A percentile compares a stretch with the other conserved stretches of the same genome.
These are phyloP conservation scores for Cercophora sp. DNA, from an alignment of 495 filamentous ascomycete genomes.

Conservation along the genomic window DNA sequence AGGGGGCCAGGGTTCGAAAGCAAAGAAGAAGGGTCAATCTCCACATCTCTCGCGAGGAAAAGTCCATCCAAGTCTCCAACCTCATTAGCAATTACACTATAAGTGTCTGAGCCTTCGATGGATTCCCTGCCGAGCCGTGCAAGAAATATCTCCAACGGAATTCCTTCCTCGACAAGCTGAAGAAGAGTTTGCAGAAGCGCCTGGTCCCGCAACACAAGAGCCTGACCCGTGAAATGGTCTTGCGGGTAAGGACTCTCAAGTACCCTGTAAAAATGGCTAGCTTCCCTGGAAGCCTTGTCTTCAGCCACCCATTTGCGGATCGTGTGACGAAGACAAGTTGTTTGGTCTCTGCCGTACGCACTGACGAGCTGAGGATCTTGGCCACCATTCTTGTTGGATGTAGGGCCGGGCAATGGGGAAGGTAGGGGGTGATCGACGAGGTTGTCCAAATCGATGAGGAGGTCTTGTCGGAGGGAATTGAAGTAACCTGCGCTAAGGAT, in stretches of 20 bases:
- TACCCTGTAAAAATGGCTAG: conserved; percentile 15
- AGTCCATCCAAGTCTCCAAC: conserved; percentile 13
- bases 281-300: conserved; percentile 6
- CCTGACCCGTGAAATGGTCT: background rate
- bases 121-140: conserved; percentile 13
- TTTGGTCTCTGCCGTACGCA: background rate
- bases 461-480: background rate
- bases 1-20: no score
- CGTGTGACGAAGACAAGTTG: conserved; percentile 9
- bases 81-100: conserved; percentile 2
- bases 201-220: conserved; percentile 2
- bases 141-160: conserved; percentile 18
- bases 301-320: conserved; percentile 12
- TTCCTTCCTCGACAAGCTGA: background rate
- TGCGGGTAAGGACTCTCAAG: conserved; percentile 10
- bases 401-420: background rate
- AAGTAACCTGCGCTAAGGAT: background rate
- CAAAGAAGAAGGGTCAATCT: no score
- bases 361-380: background rate
- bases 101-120: background rate
- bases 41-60: no score
- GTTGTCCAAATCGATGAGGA: background rate
- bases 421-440: background rate
- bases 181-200: conserved; percentile 6
- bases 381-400: background rate